phyloP scores from a whole-genome alignment of 163 green algal species.

The Volvox carteri region DNA sequence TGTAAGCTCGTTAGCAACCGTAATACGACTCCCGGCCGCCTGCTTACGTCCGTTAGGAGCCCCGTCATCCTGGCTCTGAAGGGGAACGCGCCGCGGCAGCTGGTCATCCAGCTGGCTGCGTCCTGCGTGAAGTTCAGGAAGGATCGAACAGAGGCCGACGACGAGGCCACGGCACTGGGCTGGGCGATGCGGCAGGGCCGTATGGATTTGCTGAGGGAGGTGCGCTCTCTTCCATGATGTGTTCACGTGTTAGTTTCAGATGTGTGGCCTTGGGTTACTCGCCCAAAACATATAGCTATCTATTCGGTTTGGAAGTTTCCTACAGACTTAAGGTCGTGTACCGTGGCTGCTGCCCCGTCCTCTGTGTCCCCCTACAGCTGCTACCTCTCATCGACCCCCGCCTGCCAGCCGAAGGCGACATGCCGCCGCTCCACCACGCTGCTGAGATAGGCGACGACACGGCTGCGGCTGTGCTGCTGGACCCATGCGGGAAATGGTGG shows the following conservation, averaged over 20 bases:
- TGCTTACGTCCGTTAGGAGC: too few relatives aligned
- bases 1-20: too few relatives aligned
- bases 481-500: background rate
- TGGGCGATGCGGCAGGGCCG: background rate
- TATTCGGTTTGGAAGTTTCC: too few relatives aligned
- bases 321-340: too few relatives aligned
- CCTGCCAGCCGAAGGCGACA: background rate
- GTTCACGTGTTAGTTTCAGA: background rate
- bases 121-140: background rate
- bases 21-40: too few relatives aligned
- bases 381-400: background rate
- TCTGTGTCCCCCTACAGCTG: background rate
- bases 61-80: background rate
- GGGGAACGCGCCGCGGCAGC: background rate
- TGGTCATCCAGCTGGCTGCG: background rate
- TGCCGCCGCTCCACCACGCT: conserved; percentile 31
- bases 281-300: background rate
- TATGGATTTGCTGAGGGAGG: conserved; percentile 28
- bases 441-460: background rate
- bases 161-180: background rate
- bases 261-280: background rate
- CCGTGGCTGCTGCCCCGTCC: background rate
- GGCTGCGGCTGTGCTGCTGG: background rate
- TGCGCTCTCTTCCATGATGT: background rate
- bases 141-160: background rate